Evolutionary conservation across 2,329 filamentous ascomycete genomes (phyloP), one percentile per base, ranked within the genome.

Genomic region (Periconia sp.): DNA sequence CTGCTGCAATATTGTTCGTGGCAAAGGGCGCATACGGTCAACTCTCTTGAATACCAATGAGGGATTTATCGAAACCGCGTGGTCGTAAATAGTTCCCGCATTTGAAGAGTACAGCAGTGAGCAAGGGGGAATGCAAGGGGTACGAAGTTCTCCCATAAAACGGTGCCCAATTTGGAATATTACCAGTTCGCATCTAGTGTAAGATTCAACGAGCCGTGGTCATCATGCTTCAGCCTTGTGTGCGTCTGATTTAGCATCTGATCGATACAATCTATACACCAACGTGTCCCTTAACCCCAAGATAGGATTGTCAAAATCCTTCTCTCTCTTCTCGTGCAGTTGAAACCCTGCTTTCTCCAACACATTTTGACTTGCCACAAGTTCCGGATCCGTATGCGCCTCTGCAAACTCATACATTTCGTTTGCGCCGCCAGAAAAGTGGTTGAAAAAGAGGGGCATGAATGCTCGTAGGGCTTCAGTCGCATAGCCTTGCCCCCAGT

Each of bases 321-420:
- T 73, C 33, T 63, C 58, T 72, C 75, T 81, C 23, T 59, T 68
- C 59, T 77, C 77, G 42, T 77, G 76, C 37, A 77, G 62, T 59
- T 72, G 71, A 57, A 88, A 85, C 1, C 85, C 85, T 14, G 65
- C 70, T 64, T 87, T 88, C 45, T 67, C 61, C 50, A 89, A 59
- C 8, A 90, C 81, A 2, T 76, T 76, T 53, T 80, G 79, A 59
- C 86, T 89, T 3, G 74, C 75, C 8, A 54, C 51, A 60, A 89
- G 87, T 13, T 68, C 64, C 0, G 67, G 67, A 37, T 81, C 76
- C 10, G 82, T 81, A 7, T 82, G 67, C 1, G 81, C 76, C 56
- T 76, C 73, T 18, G 77, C 61, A 50, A 72, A 70, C 53, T 74
- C 73, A 50, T 65, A 72, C 47, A 54, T 52, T n/a, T 53, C 53